phyloP scores from a whole-genome alignment of 306 rosid species.

The Sechiopsis laciniata region DNA sequence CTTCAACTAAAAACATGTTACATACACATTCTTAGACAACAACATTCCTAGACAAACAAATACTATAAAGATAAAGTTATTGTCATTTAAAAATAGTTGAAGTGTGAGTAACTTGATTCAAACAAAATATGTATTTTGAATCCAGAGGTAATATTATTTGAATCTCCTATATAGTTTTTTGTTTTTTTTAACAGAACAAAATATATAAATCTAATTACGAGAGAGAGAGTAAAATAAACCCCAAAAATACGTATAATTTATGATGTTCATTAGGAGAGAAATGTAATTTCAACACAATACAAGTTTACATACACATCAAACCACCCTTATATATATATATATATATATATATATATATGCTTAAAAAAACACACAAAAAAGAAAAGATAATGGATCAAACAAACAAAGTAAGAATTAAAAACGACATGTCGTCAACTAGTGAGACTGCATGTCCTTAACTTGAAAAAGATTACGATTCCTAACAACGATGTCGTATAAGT shows the following conservation, averaged over 20 bases:
- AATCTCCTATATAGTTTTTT: too few relatives aligned
- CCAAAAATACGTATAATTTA: neutral
- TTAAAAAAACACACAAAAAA: neutral
- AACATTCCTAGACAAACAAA: too few relatives aligned
- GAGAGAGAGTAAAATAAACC: neutral
- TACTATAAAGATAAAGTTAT: too few relatives aligned
- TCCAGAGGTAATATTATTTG: too few relatives aligned
- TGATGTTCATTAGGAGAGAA: neutral
- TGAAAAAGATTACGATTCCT: conserved; percentile 76
- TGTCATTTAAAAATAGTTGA: too few relatives aligned
- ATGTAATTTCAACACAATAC: neutral
- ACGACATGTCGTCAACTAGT: neutral
- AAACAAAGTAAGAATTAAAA: neutral
- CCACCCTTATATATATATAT: neutral
- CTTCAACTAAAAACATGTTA: too few relatives aligned
- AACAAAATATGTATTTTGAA: too few relatives aligned
- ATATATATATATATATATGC: neutral
- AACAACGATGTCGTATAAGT: conserved; percentile 91
- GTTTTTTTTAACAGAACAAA: too few relatives aligned
- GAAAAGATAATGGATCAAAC: neutral
- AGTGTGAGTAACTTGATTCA: too few relatives aligned
- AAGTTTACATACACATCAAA: neutral
- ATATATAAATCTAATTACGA: too few relatives aligned
- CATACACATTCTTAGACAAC: too few relatives aligned
- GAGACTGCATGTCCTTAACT: conserved; percentile 62